Conservation (phyloP, 352 stramenopile species). For the Hyaloperonospora arabidopsidis region DNA sequence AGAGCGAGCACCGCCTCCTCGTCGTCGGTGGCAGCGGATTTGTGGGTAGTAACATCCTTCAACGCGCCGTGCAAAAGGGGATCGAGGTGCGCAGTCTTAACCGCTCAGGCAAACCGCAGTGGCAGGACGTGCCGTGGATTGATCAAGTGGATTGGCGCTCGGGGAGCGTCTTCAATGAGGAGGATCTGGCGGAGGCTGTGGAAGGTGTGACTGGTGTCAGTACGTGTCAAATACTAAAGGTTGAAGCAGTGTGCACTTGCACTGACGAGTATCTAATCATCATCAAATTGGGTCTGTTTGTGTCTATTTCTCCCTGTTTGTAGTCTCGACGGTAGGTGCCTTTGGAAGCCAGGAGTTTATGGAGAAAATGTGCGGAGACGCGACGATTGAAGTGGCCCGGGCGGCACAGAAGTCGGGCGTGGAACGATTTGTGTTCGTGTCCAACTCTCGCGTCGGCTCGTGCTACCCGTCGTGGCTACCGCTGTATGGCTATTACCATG, state of each 20-base stretch:
- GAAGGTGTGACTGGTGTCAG: conserved; percentile 73
- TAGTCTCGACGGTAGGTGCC: conserved; percentile 82
- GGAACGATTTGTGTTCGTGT: conserved; percentile 86
- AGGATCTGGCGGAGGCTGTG: conserved; percentile 56
- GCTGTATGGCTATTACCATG: conserved; percentile 86
- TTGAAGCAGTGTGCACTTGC: not conserved
- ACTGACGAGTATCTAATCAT: not conserved
- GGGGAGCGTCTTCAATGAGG: conserved; percentile 77
- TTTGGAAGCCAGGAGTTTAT: conserved; percentile 87
- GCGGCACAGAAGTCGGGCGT: conserved; percentile 65
- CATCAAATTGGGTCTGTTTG: not conserved
- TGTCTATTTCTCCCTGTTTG: conserved; percentile 1
- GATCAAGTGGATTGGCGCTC: conserved; percentile 83
- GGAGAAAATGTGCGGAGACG: conserved; percentile 85
- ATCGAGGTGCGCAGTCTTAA: conserved; percentile 85
- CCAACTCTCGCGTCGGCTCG: conserved; percentile 85
- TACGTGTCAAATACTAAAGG: conserved; percentile 25
- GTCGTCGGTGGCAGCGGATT: conserved; percentile 87
- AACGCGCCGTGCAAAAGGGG: conserved; percentile 80
- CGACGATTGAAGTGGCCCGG: conserved; percentile 69
- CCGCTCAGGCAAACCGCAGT: conserved; percentile 70
- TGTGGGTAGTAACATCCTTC: conserved; percentile 86
- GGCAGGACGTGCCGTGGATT: conserved; percentile 71
- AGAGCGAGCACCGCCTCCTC: conserved; percentile 68
- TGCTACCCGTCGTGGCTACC: conserved; percentile 64